Evolutionary conservation across 805 yeast species (phyloP), one percentile per base, ranked within the genome.

Genomic region (Wickerhamomyces bovis): DNA sequence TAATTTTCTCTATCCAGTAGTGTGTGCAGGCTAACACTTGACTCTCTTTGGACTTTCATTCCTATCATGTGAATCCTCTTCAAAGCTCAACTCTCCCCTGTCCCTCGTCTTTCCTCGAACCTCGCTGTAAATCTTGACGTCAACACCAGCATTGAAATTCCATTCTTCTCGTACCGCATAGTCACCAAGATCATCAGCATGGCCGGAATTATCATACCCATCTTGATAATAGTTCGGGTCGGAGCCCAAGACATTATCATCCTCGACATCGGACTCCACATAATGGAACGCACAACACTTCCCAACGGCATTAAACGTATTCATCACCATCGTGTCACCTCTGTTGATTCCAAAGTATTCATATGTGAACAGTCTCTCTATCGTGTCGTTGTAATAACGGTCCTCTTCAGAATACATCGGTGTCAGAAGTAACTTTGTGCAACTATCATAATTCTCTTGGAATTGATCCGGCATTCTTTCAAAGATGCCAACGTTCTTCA

Each of bases 301-400:
- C 3, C 67, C 58, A 16, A 72, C 43, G 4, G 73, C 72, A 16
- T 61, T 57, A 49, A 65, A 69, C 21, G 72, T 64, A 44, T 61
- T 62, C 12, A 51, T 54, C 2, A 71, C 68, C 62, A 70, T 50
- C 19, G 62, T 65, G 41, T 69, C 69, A 5, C 74, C 73, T 48
- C 67, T 59, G 45, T 69, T 70, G 15, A 63, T 55, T 0, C 75
- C 75, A 55, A 69, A 69, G 47, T 59, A 59, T 18, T 57, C 60
- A 51, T 60, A 64, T 0, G 67, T 66, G 54, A 70, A 71, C 11
- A 70, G 51, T 5, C 56, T 54, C 38, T 70, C 73, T 4, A 66
- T 58, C 12, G 58, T 53, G 7, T 61, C 56, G 47, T 65, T 66
- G 44, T 63, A 65, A 44, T 62, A 66, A 38, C 71, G 56, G 31